Percentiles rank a stretch among this genome's conserved stretches.
Evolutionary conservation across 192 early-diverging fungal species (phyloP).

Genomic region (Coemansia sp.): DNA sequence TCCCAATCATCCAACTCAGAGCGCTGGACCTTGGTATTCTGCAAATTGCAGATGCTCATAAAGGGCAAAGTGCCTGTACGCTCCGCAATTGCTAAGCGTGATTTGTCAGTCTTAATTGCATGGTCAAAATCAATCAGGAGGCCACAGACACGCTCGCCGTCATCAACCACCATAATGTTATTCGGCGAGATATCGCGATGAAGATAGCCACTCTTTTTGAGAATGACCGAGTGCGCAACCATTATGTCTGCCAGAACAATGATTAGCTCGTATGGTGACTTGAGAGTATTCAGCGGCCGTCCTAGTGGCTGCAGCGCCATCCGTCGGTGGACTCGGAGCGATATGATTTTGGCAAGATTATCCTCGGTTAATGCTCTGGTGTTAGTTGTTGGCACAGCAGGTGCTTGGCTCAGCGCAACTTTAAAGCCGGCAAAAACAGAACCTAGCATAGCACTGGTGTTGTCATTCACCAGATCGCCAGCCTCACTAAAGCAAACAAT

Average conservation of each 20-base stretch:
- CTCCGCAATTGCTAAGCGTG: background rate
- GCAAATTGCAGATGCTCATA: conserved; percentile 19
- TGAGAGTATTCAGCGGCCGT: background rate
- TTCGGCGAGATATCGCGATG: conserved; percentile 21
- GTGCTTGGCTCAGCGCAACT: background rate
- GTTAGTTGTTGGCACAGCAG: too few species aligned
- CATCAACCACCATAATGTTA: conserved; percentile 12
- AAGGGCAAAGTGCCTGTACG: conserved; percentile 8
- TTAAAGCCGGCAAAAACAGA: background rate
- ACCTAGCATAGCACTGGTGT: background rate
- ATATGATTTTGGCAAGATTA: background rate
- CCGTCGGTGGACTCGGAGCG: conserved; percentile 5
- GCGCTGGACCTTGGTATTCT: background rate
- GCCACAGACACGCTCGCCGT: background rate
- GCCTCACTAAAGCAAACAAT: background rate
- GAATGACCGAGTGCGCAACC: conserved; percentile 7
- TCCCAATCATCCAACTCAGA: conserved; percentile 23
- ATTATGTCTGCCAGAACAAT: conserved; percentile 23
- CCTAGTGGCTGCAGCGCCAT: background rate
- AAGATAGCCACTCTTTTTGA: conserved; percentile 5
- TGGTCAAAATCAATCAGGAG: conserved; percentile 23
- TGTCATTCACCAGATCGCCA: background rate
- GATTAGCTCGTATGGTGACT: conserved; percentile 17
- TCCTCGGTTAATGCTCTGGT: background rate
- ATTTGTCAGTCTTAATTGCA: conserved; percentile 1